phyloP scores from a whole-genome alignment of 345 rosid species.

The sweet orange (Citrus sinensis) region DNA sequence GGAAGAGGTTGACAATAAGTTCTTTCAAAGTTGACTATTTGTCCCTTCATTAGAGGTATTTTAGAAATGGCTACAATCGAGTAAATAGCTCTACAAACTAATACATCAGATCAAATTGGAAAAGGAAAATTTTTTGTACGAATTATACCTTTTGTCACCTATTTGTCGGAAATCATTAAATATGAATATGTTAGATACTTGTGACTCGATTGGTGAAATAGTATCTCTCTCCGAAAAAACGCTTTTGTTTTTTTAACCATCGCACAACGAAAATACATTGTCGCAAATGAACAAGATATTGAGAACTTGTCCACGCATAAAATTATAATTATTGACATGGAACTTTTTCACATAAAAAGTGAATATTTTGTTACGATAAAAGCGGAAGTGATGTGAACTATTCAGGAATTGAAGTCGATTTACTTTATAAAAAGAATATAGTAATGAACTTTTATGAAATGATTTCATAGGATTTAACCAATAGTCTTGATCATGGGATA shows the following conservation, averaged over 20 bases:
- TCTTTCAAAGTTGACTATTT: no score
- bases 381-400: no score
- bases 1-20: no score
- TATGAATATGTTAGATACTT: neutral
- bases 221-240: rapidly evolving
- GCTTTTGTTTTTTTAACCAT: neutral
- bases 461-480: no score
- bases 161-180: neutral
- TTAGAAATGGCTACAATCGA: rapidly evolving
- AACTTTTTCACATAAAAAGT: neutral
- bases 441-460: no score
- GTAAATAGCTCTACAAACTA: no score
- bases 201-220: neutral
- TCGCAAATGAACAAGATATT: neutral
- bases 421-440: no score
- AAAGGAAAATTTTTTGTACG: neutral
- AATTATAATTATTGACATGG: neutral
- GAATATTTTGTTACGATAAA: no score
- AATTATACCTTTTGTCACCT: neutral
- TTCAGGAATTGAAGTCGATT: no score
- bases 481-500: no score
- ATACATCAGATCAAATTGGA: neutral
- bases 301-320: neutral
- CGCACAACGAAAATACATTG: neutral
- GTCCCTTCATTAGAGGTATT: no score